A percentile compares a stretch with the other conserved stretches of the same genome.
phyloP scores from a whole-genome alignment of 176 grass and related monocot species.

The Dactylis glomerata region DNA sequence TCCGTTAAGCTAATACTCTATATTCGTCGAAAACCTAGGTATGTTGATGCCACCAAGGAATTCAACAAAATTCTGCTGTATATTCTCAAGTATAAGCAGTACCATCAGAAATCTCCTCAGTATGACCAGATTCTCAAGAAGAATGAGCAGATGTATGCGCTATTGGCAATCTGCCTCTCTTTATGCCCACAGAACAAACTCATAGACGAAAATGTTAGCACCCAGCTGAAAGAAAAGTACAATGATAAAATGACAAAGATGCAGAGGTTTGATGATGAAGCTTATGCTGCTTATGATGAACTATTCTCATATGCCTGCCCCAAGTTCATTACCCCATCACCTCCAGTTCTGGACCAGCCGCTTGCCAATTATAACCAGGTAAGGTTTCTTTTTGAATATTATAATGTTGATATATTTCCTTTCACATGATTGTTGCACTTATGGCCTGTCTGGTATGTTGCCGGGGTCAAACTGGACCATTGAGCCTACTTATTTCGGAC shows the following conservation, averaged over 20 bases:
- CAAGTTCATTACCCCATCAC: constrained; percentile 92
- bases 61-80: constrained; percentile 98
- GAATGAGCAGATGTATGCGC: constrained; percentile 98
- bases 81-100: constrained; percentile 95
- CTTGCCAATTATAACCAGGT: constrained; percentile 98
- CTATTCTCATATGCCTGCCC: constrained; percentile 94
- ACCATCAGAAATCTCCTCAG: constrained; percentile 92
- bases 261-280: constrained; percentile 96
- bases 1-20: constrained; percentile 9
- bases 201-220: constrained; percentile 84
- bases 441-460: neutral
- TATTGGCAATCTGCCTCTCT: constrained; percentile 86
- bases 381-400: neutral
- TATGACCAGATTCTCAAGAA: constrained; percentile 98
- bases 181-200: constrained; percentile 85
- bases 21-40: constrained; percentile 40
- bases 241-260: constrained; percentile 99
- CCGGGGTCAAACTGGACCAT: neutral
- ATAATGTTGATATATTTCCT: neutral
- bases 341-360: constrained; percentile 66
- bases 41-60: constrained; percentile 79
- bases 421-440: neutral
- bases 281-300: constrained; percentile 85
- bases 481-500: neutral
- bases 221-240: constrained; percentile 97